Percentiles rank a stretch among this genome's conserved stretches.
Conservation (phyloP, 306 rosid genomes). For the Delonix regia region DNA sequence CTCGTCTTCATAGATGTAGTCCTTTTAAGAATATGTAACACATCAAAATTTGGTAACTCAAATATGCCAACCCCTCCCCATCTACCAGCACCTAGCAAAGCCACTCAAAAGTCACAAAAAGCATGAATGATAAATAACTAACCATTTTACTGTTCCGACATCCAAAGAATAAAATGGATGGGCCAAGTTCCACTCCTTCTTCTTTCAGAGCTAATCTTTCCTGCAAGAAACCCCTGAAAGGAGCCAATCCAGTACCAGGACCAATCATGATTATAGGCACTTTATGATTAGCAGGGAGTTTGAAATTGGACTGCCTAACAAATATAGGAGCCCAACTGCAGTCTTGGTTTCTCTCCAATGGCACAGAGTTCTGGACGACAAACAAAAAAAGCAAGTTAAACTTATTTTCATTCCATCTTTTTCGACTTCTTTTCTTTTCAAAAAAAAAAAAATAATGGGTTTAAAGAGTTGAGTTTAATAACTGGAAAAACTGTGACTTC, state of each 20-base stretch:
- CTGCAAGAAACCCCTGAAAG: conserved; percentile 99
- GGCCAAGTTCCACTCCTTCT: conserved; percentile 79
- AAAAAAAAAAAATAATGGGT: too few relatives aligned
- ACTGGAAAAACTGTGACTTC: not conserved
- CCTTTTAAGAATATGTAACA: conserved; percentile 49
- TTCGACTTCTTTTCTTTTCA: too few relatives aligned
- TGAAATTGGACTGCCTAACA: conserved; percentile 94
- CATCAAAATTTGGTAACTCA: not conserved
- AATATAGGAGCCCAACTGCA: conserved; percentile 94
- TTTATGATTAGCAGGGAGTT: conserved; percentile 77
- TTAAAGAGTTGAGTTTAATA: not conserved
- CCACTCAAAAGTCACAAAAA: not conserved
- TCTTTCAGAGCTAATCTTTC: conserved; percentile 85
- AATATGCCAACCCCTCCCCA: not conserved
- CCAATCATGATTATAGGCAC: conserved; percentile 96
- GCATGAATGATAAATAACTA: conserved; percentile 34
- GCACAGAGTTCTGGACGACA: conserved; percentile 67
- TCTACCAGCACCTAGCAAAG: not conserved
- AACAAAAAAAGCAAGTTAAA: conserved; percentile 18
- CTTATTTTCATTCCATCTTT: too few relatives aligned
- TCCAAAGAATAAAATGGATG: conserved; percentile 81
- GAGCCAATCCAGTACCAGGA: conserved; percentile 99
- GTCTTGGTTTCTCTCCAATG: conserved; percentile 67
- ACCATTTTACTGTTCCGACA: conserved; percentile 91
- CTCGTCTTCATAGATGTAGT: conserved; percentile 90